A percentile compares a stretch with the other conserved stretches of the same genome.
Conservation (phyloP, 2,329 filamentous ascomycete species). For the Fusarium beomiforme region DNA sequence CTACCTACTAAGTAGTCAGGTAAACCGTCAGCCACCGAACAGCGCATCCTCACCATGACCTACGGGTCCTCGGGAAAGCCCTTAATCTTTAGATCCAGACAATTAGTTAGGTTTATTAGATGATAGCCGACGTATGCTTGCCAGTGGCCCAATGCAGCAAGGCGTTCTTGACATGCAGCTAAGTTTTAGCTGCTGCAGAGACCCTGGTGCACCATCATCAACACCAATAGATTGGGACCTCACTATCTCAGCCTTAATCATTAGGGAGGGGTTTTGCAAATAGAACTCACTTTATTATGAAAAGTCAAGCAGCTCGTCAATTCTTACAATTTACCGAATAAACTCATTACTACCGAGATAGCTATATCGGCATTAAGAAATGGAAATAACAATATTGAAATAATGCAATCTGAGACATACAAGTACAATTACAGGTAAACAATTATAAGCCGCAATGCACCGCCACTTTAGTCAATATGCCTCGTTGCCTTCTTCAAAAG, state of each 20-base stretch:
- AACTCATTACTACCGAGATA: accelerated
- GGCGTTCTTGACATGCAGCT: accelerated
- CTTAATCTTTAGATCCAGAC: no score
- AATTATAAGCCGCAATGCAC: not conserved
- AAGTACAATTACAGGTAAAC: not conserved
- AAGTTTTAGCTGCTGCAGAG: not conserved
- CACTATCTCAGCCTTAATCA: not conserved
- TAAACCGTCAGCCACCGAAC: not conserved
- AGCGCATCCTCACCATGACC: no score
- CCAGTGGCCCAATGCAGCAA: not conserved
- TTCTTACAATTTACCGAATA: not conserved
- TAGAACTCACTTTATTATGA: not conserved
- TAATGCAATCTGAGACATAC: not conserved
- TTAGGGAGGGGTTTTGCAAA: not conserved
- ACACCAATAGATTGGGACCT: not conserved
- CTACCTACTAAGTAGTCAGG: not conserved
- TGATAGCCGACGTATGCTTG: not conserved
- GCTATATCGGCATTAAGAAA: not conserved
- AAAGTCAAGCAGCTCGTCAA: not conserved
- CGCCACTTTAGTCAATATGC: not conserved
- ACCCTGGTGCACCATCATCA: not conserved
- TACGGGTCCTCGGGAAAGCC: no score
- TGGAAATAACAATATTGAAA: not conserved
- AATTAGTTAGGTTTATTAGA: no score
- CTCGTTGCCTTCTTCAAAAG: not conserved